Evolutionary conservation across 2,329 filamentous ascomycete species (phyloP), one percentile per base, ranked within the genome.

Genomic region (Aspergillus bombycis): DNA sequence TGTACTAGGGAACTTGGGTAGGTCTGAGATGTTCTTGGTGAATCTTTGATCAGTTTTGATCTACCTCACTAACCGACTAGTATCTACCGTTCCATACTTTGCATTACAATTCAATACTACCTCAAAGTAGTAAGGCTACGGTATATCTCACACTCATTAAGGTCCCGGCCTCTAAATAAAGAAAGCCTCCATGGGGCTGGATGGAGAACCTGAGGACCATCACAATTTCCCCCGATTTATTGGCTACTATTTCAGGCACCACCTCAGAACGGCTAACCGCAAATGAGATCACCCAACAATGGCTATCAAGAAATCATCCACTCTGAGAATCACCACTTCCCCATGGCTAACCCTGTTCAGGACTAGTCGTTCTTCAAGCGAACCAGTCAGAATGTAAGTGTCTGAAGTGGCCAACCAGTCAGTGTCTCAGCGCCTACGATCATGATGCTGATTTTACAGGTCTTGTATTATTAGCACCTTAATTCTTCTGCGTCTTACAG

Each of bases 361-460:
- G 38, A 14, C 48, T 61, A 65, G 58, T 46, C 52, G 38, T 52
- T 48, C 45, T 10, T 32, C 48, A 63, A 62, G 57, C 64, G 62
- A 66, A 32, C 66, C 66, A 67, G 54, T 65, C 62, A 66, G 23
- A 43, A 41, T 34, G 23, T 36, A 32, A 36, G 10, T 43, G 60
- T 38, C 32, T 23, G 26, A 28, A 34, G 45, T 41, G 26, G 43
- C 58, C 61, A 63, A 62, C 53, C 61, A 52, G 19, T 48, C 50
- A 57, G 61, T 54, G 65, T 67, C 61, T 65, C 65, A 67, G 63
- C 57, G 19, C 55, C 38, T 48, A 3, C 46, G 21, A 41, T 41
- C 32, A n/a, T 30, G 48, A 32, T n/a, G 48, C 28, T n/a, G 26
- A 52, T 52, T 46, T 52, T 32, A 52, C n/a, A 54, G 58, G 26